Evolutionary conservation across 441 rosid genomes (phyloP), one percentile per base, ranked within the genome.

Genomic region (Gossypium schwendimanii): DNA sequence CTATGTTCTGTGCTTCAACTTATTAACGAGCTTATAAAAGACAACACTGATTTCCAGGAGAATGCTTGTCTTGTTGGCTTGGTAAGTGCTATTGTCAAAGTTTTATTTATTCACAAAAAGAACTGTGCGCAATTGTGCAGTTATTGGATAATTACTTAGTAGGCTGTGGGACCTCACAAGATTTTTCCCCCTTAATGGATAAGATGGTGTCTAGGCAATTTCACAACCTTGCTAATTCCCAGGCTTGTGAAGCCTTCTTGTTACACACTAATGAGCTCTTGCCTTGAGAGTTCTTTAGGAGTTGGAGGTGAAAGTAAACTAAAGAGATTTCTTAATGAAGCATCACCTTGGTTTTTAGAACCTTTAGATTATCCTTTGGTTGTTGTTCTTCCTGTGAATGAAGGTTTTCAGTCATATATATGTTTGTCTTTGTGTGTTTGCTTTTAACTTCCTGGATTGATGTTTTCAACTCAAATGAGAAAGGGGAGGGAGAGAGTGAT

Each of bases 61-160:
- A 95, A 95, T 85, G 97, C 97, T 72, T 93, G 98, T 84, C 98
- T 95, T 63, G 86, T 95, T 82, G 99, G 99, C 77, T 79, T 95
- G 79, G 98, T 95, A 82, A 85, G 94, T 82, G 66, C 75, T 77
- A 52, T 52, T 28, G 68, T 54, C 71, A 36, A 69, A 61, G 36
- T 71, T 61, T 31, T 70, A 49, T 23, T 6, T 49, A 4, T 70
- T 76, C 52, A 14, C 57, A 66, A 47, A 49, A 24, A 26, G 41
- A 47, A 49, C 20, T 2, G n/a, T 49, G 70, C 23, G 23, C 23
- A 66, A 47, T 11, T 24, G n/a, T 47, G 21, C 70, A 20, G 6
- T 44, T 12, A 21, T 24, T 65, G 31, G 36, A 66, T 23, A 24
- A n/a, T 49, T 2, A n/a, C 23, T 24, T 14, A 47, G 8, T 2